Base-by-base conservation (phyloP, 2,329 filamentous ascomycete species). In the Trichoderma lentiforme region DNA sequence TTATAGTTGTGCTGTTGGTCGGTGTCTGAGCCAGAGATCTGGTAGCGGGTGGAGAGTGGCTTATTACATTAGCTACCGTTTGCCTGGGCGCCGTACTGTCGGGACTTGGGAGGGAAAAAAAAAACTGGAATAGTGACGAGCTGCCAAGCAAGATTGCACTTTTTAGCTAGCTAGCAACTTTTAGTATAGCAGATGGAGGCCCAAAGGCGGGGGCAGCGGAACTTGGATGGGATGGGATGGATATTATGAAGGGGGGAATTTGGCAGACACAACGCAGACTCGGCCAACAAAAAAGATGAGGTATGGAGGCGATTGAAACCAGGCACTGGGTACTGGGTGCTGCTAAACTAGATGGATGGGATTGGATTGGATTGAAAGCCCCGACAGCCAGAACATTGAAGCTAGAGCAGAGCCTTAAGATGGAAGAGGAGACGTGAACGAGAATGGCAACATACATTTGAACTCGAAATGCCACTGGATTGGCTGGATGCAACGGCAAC, bases 71-170 rank as follows among this genome's bases (percentile, higher is more conserved):
- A 57, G 32, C 21, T 62, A 39, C 60, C 68, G 68, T 70, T 57
- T 70, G 36, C 58, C 68, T 70, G 68, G 68, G 68, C 60, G 67
- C 67, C 68, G 68, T 64, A 56, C 34, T 70, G 68, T 70, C 68
- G 68, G 68, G 68, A 63, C 60, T 24, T 51, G 43, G 39, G 32
- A 53, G 32, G 64, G 32, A 32, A 18, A 3, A 18, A 39, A 43
- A 18, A 32, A 24, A 32, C n/a, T 6, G 64, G 24, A 39, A 53
- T 53, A 53, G 47, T 14, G 47, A 53, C 47, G 26, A 63, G 21
- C 34, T 63, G 60, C 4, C 36, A 34, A 15, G 30, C 39, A 36
- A 36, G 39, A 18, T n/a, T n/a, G 39, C 39, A 43, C 39, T n/a
- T 43, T 43, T 43, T 43, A 43, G 39, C 34, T 36, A 36, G 34